Evolutionary conservation across 2,329 filamentous ascomycete genomes (phyloP), one percentile per base, ranked within the genome.

Genomic region (Emmonsia crescens): DNA sequence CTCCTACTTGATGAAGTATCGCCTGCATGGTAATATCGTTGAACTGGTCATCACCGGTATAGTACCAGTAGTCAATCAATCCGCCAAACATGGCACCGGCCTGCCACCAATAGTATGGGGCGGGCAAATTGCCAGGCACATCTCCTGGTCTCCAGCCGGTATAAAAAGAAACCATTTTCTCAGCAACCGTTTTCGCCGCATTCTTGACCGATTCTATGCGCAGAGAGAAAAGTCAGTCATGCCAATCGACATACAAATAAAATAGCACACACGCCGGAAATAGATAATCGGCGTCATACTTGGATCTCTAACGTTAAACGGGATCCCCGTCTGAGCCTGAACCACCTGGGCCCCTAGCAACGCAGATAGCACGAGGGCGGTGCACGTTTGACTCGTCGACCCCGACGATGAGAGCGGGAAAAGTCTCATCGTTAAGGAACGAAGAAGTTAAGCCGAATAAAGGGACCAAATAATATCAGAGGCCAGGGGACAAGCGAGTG

Each of bases 1-100:
- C 80, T 60, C 89, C 89, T 60, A 87, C 84, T 74, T 96, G 91
- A 71, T 83, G 86, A 55, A 91, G 79, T 67, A 96, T 80, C 14
- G 83, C 91, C 65, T 89, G 79, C 42, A 80, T 81, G 19, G 84
- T 83, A 49, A 89, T 76, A n/a, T 85, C 76, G 70, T 91, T 91
- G 76, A 88, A 91, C 49, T 80, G 79, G 5, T 80, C 75, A 70
- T 92, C 88, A 16, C 84, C 85, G 0, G 89, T 91, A 70, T 89
- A 89, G 70, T 87, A 88, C 88, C 88, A 93, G 73, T 93, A 93
- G 68, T 93, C 87, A 61, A 93, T 78, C 65, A 93, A 77, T 2
- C 86, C 79, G 64, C 68, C 69, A 56, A 72, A 74, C 67, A 75
- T 73, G 27, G 72, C 73, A 33, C 72, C 72, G 5, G 70, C 73